phyloP scores from a whole-genome alignment of 306 rosid species.

The Datisca glomerata region DNA sequence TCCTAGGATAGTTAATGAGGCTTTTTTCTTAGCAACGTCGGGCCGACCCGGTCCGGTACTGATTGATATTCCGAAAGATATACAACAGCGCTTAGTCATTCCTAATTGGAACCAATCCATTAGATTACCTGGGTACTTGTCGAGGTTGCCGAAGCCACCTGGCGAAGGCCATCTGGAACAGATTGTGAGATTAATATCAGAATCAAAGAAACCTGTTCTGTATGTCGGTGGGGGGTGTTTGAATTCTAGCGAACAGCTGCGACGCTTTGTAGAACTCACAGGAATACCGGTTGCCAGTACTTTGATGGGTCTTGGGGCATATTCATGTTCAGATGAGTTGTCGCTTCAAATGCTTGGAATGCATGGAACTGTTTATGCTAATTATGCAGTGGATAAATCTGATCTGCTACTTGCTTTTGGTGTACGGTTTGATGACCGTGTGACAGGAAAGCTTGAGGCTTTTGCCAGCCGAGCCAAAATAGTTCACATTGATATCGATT shows the following conservation, averaged over 20 bases:
- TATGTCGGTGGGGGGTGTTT: slow-evolving; percentile 86
- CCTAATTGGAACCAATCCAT: slow-evolving; percentile 52
- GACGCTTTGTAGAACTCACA: slow-evolving; percentile 48
- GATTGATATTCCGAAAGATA: slow-evolving; percentile 66
- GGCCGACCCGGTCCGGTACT: slow-evolving; percentile 20
- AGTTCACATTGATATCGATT: slow-evolving; percentile 83
- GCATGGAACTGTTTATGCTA: slow-evolving; percentile 91
- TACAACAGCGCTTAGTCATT: slow-evolving; percentile 76
- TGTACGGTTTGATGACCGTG: slow-evolving; percentile 81
- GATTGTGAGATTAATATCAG: slow-evolving; percentile 40
- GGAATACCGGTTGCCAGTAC: slow-evolving; percentile 82
- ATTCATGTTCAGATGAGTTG: slow-evolving; percentile 25
- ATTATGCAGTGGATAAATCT: slow-evolving; percentile 70
- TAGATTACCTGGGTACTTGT: slow-evolving; percentile 37
- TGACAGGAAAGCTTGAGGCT: slow-evolving; percentile 77
- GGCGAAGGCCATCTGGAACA: slow-evolving; percentile 30
- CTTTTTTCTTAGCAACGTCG: slow-evolving; percentile 55
- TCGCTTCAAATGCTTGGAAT: slow-evolving; percentile 89
- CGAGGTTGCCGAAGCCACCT: slow-evolving; percentile 58
- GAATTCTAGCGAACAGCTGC: background rate
- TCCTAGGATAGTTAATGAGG: slow-evolving; percentile 64
- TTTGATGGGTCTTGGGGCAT: slow-evolving; percentile 79
- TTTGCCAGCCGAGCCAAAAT: slow-evolving; percentile 86
- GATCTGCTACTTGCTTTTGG: slow-evolving; percentile 51
- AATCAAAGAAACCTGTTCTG: slow-evolving; percentile 61